Conservation (phyloP, 768 basidiomycete genomes). For the Phylloporus scabripes region DNA sequence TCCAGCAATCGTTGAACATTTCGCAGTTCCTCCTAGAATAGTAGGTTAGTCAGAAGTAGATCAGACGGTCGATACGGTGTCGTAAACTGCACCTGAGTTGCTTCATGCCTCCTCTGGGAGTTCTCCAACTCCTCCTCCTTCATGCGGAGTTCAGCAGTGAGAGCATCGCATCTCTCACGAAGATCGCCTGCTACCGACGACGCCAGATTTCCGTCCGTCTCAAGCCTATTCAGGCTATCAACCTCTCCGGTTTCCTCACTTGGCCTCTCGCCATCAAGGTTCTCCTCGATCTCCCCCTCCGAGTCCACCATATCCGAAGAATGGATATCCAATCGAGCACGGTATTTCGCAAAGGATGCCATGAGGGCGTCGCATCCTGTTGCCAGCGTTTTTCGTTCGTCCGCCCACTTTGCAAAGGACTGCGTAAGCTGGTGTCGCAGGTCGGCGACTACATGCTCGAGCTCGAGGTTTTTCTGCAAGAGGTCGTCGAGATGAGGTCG, state of each 20-base stretch:
- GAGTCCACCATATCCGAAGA: slow-evolving; percentile 17
- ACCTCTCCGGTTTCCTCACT: slow-evolving; percentile 15
- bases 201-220: slow-evolving; percentile 9
- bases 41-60: slow-evolving; percentile 5
- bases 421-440: slow-evolving; percentile 26
- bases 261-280: slow-evolving; percentile 12
- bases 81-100: slow-evolving; percentile 18
- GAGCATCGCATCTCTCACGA: slow-evolving; percentile 14
- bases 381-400: slow-evolving; percentile 23
- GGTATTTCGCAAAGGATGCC: slow-evolving; percentile 30
- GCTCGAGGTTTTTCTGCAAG: slow-evolving; percentile 26
- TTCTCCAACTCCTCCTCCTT: slow-evolving; percentile 19
- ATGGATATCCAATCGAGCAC: slow-evolving; percentile 21
- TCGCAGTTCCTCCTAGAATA: slow-evolving; percentile 18
- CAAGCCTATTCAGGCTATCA: slow-evolving; percentile 2
- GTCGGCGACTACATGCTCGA: slow-evolving; percentile 26
- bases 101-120: slow-evolving; percentile 10
- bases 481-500: slow-evolving; percentile 26
- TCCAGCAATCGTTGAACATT: slow-evolving; percentile 13
- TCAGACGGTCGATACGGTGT: not conserved
- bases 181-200: slow-evolving; percentile 1
- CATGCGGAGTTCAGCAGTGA: slow-evolving; percentile 13
- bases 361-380: slow-evolving; percentile 23
- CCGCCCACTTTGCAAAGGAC: slow-evolving; percentile 26
- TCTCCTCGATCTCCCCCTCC: slow-evolving; percentile 24